These are phyloP conservation scores for Diaporthe citriasiana DNA, from an alignment of 2,329 filamentous ascomycete genomes.

Conservation along the genomic window DNA sequence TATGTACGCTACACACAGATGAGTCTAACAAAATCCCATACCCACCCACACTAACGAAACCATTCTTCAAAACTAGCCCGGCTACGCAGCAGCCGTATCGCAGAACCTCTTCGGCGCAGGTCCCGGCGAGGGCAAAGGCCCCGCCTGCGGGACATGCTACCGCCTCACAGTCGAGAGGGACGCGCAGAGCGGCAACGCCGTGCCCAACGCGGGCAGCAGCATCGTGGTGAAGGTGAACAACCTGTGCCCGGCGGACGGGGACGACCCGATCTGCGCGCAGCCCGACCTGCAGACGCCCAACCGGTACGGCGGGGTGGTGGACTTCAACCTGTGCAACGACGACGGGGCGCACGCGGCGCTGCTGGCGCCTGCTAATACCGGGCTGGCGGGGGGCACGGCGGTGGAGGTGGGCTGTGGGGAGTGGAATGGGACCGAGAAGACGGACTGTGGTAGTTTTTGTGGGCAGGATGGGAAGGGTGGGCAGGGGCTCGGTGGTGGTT, in stretches of 20 bases:
- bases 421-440: slow-evolving; percentile 28
- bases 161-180: slow-evolving; percentile 20
- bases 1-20: slow-evolving; percentile 11
- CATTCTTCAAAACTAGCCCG: slow-evolving; percentile 4
- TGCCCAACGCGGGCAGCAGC: slow-evolving; percentile 32
- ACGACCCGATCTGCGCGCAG: slow-evolving; percentile 31
- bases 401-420: slow-evolving; percentile 22
- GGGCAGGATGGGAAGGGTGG: slow-evolving; percentile 19
- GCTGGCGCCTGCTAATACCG: slow-evolving; percentile 12
- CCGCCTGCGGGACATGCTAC: slow-evolving; percentile 36
- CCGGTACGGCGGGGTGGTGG: slow-evolving; percentile 27
- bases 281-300: slow-evolving; percentile 34
- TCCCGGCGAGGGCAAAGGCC: slow-evolving; percentile 22
- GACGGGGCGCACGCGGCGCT: slow-evolving; percentile 35
- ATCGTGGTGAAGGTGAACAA: slow-evolving; percentile 39
- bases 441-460: slow-evolving; percentile 31
- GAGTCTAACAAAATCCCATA: not conserved
- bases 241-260: slow-evolving; percentile 30
- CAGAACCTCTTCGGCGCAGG: slow-evolving; percentile 35
- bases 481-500: slow-evolving; percentile 1
- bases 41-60: not conserved
- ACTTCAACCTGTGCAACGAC: slow-evolving; percentile 37
- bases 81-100: slow-evolving; percentile 32
- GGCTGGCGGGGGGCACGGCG: slow-evolving; percentile 28
- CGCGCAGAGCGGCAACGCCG: slow-evolving; percentile 5